A percentile compares a stretch with the other conserved stretches of the same genome.
Evolutionary conservation across 139 green algal genomes (phyloP).

Genomic region (Diplosphaera chodatii): DNA sequence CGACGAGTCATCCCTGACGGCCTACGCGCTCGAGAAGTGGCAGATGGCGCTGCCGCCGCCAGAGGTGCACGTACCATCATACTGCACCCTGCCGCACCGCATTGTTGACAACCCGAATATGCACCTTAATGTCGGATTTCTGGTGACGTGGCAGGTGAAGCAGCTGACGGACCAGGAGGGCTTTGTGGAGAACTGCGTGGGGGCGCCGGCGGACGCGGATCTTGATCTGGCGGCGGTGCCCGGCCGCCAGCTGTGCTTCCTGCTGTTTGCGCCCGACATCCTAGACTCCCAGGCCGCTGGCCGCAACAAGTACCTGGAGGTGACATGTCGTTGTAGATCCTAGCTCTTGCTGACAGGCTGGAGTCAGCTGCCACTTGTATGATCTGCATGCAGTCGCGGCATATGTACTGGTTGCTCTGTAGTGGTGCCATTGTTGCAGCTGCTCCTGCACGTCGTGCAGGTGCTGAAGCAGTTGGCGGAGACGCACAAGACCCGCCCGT

Average conservation of each 20-base stretch:
- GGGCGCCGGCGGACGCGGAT: conserved; percentile 21
- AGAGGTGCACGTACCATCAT: conserved; percentile 34
- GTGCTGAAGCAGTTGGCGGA: conserved; percentile 55
- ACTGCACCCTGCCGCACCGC: conserved; percentile 16
- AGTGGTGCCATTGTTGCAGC: too few relatives aligned
- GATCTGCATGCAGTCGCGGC: too few relatives aligned
- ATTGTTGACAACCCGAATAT: too few relatives aligned
- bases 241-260: conserved; percentile 64
- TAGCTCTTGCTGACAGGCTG: too few relatives aligned
- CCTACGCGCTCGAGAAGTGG: conserved; percentile 54
- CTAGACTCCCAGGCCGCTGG: conserved; percentile 72
- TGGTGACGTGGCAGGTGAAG: too few relatives aligned
- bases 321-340: too few relatives aligned
- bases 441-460: too few relatives aligned
- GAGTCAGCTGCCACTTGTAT: too few relatives aligned
- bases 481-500: conserved; percentile 66
- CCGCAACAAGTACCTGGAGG: conserved; percentile 55
- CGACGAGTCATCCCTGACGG: conserved; percentile 47
- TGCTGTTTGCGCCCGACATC: conserved; percentile 89
- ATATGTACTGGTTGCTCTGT: too few relatives aligned
- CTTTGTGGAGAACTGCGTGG: conserved; percentile 56
- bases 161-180: conserved; percentile 61
- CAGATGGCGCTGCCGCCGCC: conserved; percentile 44
- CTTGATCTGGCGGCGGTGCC: conserved; percentile 18
- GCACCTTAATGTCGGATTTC: too few relatives aligned